A percentile compares a stretch with the other conserved stretches of the same genome.
Evolutionary conservation across 2,329 filamentous ascomycete species (phyloP).

Genomic region (Diatrype stigma): DNA sequence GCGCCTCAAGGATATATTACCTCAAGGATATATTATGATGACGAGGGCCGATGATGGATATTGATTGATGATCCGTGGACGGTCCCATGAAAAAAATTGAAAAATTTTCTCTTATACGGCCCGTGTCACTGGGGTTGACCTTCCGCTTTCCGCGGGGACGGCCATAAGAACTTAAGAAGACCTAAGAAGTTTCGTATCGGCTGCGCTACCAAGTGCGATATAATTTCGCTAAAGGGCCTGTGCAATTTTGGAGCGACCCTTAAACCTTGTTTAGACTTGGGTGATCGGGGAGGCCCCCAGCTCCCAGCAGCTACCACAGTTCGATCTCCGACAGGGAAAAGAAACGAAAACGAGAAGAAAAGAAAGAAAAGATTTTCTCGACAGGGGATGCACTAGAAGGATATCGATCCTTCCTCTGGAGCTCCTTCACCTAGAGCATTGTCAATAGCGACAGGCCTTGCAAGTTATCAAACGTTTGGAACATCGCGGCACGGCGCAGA

Average conservation of each 20-base stretch:
- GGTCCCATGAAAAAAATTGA: slow-evolving; percentile 7
- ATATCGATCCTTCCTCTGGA: not conserved
- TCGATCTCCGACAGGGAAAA: slow-evolving; percentile 16
- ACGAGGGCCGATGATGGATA: slow-evolving; percentile 5
- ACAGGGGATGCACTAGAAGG: not conserved
- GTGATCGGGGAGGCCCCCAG: not conserved
- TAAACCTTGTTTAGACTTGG: slow-evolving; percentile 7
- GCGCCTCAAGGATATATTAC: slow-evolving; percentile 6
- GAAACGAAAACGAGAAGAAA: not conserved
- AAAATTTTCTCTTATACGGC: slow-evolving; percentile 17
- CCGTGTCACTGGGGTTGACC: slow-evolving; percentile 14
- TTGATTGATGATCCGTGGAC: slow-evolving; percentile 12
- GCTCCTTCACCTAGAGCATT: too few species aligned
- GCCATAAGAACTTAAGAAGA: too few species aligned
- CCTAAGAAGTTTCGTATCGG: slow-evolving; percentile 11
- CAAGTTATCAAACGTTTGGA: not conserved
- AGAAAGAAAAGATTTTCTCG: not conserved
- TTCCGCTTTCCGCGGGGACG: not conserved
- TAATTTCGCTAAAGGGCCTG: slow-evolving; percentile 18
- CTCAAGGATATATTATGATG: not conserved
- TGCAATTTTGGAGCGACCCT: slow-evolving; percentile 14
- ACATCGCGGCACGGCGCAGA: too few species aligned
- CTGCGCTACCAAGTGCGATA: slow-evolving; percentile 12
- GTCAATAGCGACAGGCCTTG: not conserved
- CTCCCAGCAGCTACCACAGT: slow-evolving; percentile 9